These are phyloP conservation scores for Phytophthora pinifolia DNA, from an alignment of 352 stramenopile genomes.

Conservation along the genomic window DNA sequence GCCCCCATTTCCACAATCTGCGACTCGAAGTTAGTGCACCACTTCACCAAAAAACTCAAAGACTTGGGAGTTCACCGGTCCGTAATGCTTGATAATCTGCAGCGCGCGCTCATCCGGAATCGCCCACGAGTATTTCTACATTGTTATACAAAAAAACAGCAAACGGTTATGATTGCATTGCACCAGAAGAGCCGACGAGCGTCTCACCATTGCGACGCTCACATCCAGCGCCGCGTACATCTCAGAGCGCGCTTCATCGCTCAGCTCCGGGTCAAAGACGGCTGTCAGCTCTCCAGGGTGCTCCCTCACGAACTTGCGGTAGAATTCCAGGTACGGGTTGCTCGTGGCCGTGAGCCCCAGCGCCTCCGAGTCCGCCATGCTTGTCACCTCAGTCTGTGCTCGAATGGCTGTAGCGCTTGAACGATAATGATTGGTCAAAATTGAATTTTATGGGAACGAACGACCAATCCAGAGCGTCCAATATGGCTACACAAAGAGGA, in stretches of 20 bases:
- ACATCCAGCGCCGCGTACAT: conserved; percentile 79
- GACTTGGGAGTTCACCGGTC: conserved; percentile 43
- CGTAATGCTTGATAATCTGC: conserved; percentile 91
- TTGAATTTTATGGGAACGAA: conserved; percentile 11
- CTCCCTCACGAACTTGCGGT: conserved; percentile 60
- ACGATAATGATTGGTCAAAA: conserved; percentile 25
- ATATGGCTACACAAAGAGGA: conserved; percentile 26
- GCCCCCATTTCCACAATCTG: conserved; percentile 91
- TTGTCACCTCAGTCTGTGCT: neutral
- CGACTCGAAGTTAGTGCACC: conserved; percentile 10
- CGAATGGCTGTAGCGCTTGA: conserved; percentile 11
- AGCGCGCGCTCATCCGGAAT: conserved; percentile 89
- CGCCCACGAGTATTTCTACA: conserved; percentile 91
- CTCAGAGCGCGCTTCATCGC: conserved; percentile 61
- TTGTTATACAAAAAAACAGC: neutral
- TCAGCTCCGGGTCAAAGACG: conserved; percentile 74
- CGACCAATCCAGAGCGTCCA: conserved; percentile 11
- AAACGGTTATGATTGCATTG: conserved; percentile 6
- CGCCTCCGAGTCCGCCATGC: conserved; percentile 24
- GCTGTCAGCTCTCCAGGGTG: conserved; percentile 56
- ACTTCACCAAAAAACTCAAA: neutral
- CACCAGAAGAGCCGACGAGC: neutral
- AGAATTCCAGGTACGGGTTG: conserved; percentile 87
- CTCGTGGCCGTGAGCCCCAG: conserved; percentile 59
- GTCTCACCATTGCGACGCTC: conserved; percentile 75